phyloP scores from a whole-genome alignment of 345 rosid species.

The Durio zibethinus region DNA sequence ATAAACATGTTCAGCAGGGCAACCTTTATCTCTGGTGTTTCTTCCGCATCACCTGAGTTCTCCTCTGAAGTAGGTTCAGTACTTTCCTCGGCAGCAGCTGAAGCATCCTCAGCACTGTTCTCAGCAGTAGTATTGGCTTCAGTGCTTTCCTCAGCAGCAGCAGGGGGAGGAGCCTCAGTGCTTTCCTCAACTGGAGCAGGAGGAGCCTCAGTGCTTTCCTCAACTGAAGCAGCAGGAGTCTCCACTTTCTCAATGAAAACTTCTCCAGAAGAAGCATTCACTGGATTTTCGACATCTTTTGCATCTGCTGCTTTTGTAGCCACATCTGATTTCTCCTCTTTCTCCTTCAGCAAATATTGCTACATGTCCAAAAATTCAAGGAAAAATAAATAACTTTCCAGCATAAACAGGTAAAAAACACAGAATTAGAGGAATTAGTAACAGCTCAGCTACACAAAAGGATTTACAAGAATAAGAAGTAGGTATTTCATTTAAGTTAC shows the following conservation, averaged over 20 bases:
- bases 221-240: conserved; percentile 28
- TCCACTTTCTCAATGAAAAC: conserved; percentile 37
- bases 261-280: conserved; percentile 41
- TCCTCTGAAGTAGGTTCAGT: conserved; percentile 4
- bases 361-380: conserved; percentile 24
- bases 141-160: conserved; percentile 31
- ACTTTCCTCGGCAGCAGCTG: conserved; percentile 12
- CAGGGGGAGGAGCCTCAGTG: conserved; percentile 24
- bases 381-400: not conserved
- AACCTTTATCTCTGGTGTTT: conserved; percentile 79
- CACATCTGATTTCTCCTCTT: conserved; percentile 53
- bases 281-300: conserved; percentile 44
- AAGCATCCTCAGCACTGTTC: conserved; percentile 18
- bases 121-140: conserved; percentile 35
- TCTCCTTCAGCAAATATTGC: conserved; percentile 71
- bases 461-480: not conserved
- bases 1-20: not conserved
- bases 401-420: not conserved
- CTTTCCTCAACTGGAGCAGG: conserved; percentile 21
- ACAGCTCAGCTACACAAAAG: not conserved
- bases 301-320: conserved; percentile 45
- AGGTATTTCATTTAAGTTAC: not conserved
- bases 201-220: conserved; percentile 26
- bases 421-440: not conserved
- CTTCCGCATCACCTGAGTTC: conserved; percentile 42